Percentiles rank a stretch among this genome's conserved stretches.
Evolutionary conservation across 2,329 filamentous ascomycete genomes (phyloP).

Genomic region (Paraphaeosphaeria minitans): DNA sequence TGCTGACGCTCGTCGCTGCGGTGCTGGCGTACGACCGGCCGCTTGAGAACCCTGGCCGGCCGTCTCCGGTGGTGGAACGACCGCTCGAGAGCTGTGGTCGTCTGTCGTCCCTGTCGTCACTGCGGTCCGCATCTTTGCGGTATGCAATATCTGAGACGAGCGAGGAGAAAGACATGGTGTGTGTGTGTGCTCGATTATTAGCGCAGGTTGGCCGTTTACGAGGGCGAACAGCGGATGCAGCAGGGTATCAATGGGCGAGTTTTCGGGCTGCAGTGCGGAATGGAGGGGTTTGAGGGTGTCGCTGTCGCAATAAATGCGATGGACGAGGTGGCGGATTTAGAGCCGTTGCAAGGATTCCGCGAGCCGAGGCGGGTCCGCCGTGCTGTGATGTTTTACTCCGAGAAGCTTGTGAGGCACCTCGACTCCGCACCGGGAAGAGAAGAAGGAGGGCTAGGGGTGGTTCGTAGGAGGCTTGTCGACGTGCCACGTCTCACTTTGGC

Average conservation of each 20-base stretch:
- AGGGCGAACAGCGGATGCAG: not conserved
- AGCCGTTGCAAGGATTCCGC: constrained; percentile 9
- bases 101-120: constrained; percentile 37
- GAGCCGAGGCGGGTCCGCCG: constrained; percentile 12
- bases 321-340: constrained; percentile 9
- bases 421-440: not conserved
- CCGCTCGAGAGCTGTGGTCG: constrained; percentile 55
- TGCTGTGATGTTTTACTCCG: constrained; percentile 11
- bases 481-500: not conserved
- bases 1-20: constrained; percentile 58
- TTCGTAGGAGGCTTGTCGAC: not conserved
- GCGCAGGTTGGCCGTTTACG: not conserved
- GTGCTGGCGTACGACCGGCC: constrained; percentile 58
- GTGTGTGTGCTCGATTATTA: constrained; percentile 16
- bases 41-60: constrained; percentile 53
- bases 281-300: constrained; percentile 1
- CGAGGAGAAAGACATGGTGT: constrained; percentile 57
- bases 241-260: constrained; percentile 6
- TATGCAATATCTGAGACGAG: constrained; percentile 59
- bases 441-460: not conserved
- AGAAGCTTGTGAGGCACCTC: not conserved
- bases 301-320: constrained; percentile 9
- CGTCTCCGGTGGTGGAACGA: constrained; percentile 57
- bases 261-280: constrained; percentile 5
- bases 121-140: constrained; percentile 48